A percentile compares a stretch with the other conserved stretches of the same genome.
phyloP scores from a whole-genome alignment of 495 filamentous ascomycete species.

The Hypoxylon fragiforme region DNA sequence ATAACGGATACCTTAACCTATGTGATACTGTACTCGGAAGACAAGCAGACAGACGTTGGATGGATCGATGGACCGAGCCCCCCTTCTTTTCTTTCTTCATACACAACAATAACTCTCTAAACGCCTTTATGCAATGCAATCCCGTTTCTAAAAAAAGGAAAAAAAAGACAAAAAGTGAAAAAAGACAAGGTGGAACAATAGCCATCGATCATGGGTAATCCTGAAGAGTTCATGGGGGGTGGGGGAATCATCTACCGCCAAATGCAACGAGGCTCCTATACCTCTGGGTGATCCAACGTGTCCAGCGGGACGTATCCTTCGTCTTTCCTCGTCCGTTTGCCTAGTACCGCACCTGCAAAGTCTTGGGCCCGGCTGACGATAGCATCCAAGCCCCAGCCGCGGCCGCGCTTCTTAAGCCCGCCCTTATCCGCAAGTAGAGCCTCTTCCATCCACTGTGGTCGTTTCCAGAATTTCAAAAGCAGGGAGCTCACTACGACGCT shows the following conservation, averaged over 20 bases:
- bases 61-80: too few species aligned
- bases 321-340: slow-evolving; percentile 46
- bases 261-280: slow-evolving; percentile 13
- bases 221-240: too few species aligned
- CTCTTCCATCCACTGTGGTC: slow-evolving; percentile 88
- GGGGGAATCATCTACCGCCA: slow-evolving; percentile 15
- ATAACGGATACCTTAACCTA: too few species aligned
- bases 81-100: too few species aligned
- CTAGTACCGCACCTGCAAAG: slow-evolving; percentile 36
- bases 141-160: too few species aligned
- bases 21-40: too few species aligned
- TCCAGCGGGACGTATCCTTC: slow-evolving; percentile 63
- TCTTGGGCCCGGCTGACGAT: slow-evolving; percentile 47
- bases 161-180: too few species aligned
- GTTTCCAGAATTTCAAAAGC: slow-evolving; percentile 82
- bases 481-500: slow-evolving; percentile 86
- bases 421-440: slow-evolving; percentile 62
- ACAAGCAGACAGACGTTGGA: too few species aligned
- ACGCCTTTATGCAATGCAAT: too few species aligned
- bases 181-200: too few species aligned
- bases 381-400: slow-evolving; percentile 51
- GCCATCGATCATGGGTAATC: too few species aligned
- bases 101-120: too few species aligned
- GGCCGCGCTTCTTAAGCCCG: slow-evolving; percentile 44
- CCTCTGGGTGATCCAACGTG: slow-evolving; percentile 45